These are phyloP conservation scores for Carex pumila DNA, from an alignment of 176 grass and related monocot species.

Conservation along the genomic window DNA sequence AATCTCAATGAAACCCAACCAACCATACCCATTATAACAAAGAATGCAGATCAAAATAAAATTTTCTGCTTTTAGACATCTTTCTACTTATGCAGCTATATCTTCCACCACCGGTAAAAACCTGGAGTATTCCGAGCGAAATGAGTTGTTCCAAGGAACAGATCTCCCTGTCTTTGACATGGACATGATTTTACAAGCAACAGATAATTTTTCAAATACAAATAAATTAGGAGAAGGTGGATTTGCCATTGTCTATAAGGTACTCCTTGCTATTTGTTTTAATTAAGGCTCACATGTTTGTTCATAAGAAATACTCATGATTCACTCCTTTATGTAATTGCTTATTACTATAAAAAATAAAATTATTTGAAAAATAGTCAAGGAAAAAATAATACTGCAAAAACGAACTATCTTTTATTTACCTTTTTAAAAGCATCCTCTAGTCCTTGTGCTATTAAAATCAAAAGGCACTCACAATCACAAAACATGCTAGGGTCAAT, in stretches of 20 bases:
- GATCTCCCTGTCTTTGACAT: slow-evolving; percentile 37
- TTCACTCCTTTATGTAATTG: background rate
- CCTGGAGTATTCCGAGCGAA: background rate
- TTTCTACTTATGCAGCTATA: background rate
- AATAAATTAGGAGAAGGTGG: slow-evolving; percentile 47
- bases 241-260: slow-evolving; percentile 58
- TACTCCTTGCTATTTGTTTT: slow-evolving; percentile 11
- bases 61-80: background rate
- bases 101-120: background rate
- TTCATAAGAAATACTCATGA: background rate
- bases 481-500: slow-evolving; percentile 20
- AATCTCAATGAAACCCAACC: too few relatives aligned
- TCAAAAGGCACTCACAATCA: slow-evolving; percentile 1
- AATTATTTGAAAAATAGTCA: background rate
- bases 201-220: slow-evolving; percentile 15
- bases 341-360: background rate
- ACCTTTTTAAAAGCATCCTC: background rate
- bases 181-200: slow-evolving; percentile 25
- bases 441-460: background rate
- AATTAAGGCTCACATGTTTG: background rate
- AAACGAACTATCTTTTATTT: background rate
- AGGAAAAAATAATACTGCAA: background rate
- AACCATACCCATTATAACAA: too few relatives aligned
- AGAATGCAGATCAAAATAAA: background rate
- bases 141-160: background rate